These are phyloP conservation scores for Solanum aculeatissimum DNA, from an alignment of 305 asterid species.

Conservation along the genomic window DNA sequence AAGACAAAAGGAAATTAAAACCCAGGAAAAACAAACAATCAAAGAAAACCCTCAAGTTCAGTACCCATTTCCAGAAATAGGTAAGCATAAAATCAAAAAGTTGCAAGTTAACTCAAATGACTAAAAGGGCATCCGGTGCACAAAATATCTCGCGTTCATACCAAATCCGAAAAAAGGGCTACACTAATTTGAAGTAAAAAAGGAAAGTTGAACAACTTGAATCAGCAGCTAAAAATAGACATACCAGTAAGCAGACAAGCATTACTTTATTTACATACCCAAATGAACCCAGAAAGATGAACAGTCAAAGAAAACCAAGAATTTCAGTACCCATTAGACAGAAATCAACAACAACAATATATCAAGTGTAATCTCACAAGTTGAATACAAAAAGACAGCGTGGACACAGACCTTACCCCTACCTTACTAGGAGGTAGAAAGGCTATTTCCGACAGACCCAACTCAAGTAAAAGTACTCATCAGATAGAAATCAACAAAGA, in stretches of 20 bases:
- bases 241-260: not conserved
- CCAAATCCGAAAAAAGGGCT: no score
- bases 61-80: not conserved
- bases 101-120: not conserved
- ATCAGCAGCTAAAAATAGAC: not conserved
- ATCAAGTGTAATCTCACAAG: no score
- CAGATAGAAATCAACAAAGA: not conserved
- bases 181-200: no score
- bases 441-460: not conserved
- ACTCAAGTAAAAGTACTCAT: not conserved
- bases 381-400: no score
- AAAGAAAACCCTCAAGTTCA: not conserved
- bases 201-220: not conserved
- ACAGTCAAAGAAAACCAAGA: not conserved
- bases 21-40: no score
- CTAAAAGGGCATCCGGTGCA: not conserved
- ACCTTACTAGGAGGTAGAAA: no score
- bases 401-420: no score
- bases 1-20: not conserved
- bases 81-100: no score
- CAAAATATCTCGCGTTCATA: no score
- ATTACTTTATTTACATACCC: not conserved
- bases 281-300: not conserved
- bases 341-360: not conserved
- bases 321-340: not conserved